Evolutionary conservation across 2,329 filamentous ascomycete species (phyloP).

Genomic region (Fusarium paranaense): DNA sequence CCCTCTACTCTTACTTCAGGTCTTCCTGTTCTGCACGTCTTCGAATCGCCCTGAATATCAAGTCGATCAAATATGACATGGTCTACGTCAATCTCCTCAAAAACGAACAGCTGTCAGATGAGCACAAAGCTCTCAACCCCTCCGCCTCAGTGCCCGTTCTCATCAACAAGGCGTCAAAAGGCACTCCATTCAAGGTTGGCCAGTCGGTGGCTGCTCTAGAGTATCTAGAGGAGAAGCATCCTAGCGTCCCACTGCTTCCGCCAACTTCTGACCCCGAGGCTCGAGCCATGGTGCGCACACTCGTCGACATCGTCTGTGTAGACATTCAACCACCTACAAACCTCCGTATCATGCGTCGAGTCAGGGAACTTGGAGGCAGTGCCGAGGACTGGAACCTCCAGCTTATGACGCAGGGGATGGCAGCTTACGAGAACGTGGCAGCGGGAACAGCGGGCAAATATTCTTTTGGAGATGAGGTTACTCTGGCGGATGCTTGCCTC

Average conservation of each 20-base stretch:
- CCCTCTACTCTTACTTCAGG: constrained; percentile 70
- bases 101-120: constrained; percentile 59
- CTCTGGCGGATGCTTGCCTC: constrained; percentile 68
- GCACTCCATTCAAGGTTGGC: constrained; percentile 56
- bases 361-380: constrained; percentile 57
- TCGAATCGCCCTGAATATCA: constrained; percentile 69
- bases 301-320: constrained; percentile 65
- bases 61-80: constrained; percentile 60
- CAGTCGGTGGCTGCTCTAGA: constrained; percentile 72
- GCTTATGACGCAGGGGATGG: constrained; percentile 64
- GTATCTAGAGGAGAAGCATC: constrained; percentile 68
- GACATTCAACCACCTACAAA: constrained; percentile 73
- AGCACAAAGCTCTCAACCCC: constrained; percentile 64
- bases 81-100: constrained; percentile 66
- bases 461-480: constrained; percentile 67
- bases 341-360: constrained; percentile 61
- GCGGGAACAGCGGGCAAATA: constrained; percentile 58
- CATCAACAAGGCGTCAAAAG: constrained; percentile 48
- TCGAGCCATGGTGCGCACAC: constrained; percentile 64
- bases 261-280: constrained; percentile 54
- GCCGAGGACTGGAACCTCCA: constrained; percentile 63
- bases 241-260: constrained; percentile 60
- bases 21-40: constrained; percentile 73
- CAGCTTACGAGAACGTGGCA: constrained; percentile 64
- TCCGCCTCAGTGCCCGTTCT: constrained; percentile 67